Evolutionary conservation across 306 rosid genomes (phyloP).

Genomic region (Clitoria ternatea): DNA sequence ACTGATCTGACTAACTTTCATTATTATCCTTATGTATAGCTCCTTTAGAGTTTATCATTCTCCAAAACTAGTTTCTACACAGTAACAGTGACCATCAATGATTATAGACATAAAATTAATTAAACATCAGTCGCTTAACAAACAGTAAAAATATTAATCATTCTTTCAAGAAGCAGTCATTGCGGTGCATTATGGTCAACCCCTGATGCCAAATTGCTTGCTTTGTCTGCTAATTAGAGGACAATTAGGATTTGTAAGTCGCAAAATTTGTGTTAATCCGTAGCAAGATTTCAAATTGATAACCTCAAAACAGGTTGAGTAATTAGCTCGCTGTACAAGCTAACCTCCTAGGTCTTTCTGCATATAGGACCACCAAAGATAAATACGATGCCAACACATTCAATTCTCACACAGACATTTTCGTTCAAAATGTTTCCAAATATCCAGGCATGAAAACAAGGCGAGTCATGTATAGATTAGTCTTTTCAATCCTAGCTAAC

Average conservation of each 20-base stretch:
- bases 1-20: neutral
- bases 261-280: neutral
- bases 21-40: neutral
- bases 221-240: conserved; percentile 23
- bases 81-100: conserved; percentile 3
- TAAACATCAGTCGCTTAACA: too few relatives aligned
- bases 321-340: neutral
- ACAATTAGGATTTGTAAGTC: neutral
- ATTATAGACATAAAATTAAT: conserved; percentile 10
- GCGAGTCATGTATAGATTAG: too few relatives aligned
- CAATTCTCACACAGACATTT: too few relatives aligned
- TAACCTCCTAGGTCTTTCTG: too few relatives aligned
- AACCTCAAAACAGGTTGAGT: neutral
- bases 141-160: neutral
- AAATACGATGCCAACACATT: too few relatives aligned
- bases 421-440: too few relatives aligned
- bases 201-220: conserved; percentile 20
- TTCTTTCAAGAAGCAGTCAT: neutral
- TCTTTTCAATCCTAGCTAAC: too few relatives aligned
- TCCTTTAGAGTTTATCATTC: neutral
- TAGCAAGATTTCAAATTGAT: neutral
- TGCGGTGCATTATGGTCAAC: conserved; percentile 4
- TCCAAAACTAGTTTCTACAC: neutral
- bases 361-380: too few relatives aligned
- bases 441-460: too few relatives aligned